A percentile compares a stretch with the other conserved stretches of the same genome.
Evolutionary conservation across 2,329 filamentous ascomycete species (phyloP).

Genomic region (Penicillium paneum): DNA sequence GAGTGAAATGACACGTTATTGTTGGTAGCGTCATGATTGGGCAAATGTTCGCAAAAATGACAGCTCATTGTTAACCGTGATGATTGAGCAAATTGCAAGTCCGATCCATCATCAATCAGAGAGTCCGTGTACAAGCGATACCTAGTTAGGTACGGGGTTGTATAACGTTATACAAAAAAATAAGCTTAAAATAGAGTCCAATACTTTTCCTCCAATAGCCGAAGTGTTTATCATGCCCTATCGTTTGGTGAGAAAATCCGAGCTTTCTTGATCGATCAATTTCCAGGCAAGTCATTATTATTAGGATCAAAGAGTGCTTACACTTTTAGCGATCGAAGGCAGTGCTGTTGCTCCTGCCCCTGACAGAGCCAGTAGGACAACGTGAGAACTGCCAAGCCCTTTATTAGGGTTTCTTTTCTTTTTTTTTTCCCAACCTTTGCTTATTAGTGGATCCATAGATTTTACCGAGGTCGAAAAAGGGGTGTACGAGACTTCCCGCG

Average conservation of each 20-base stretch:
- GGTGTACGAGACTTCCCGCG: background rate
- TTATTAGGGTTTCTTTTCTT: background rate
- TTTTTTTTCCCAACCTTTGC: constrained; percentile 1
- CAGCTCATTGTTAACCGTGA: background rate
- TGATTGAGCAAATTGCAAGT: background rate
- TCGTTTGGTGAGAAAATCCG: background rate
- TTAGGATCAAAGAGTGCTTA: background rate
- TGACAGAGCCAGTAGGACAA: background rate
- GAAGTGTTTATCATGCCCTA: background rate
- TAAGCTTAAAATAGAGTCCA: background rate
- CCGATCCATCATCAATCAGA: background rate
- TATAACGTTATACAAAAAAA: background rate
- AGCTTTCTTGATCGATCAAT: background rate
- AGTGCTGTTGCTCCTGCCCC: background rate
- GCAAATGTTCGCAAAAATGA: background rate
- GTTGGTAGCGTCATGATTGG: background rate
- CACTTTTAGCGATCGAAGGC: background rate
- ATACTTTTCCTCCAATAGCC: background rate
- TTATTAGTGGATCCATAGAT: background rate
- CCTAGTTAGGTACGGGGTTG: background rate
- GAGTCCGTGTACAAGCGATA: background rate
- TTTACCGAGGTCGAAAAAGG: background rate
- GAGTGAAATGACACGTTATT: background rate
- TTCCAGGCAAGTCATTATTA: background rate
- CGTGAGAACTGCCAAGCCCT: background rate